Base-by-base conservation (phyloP, 345 rosid species). In the Gossypium raimondii region DNA sequence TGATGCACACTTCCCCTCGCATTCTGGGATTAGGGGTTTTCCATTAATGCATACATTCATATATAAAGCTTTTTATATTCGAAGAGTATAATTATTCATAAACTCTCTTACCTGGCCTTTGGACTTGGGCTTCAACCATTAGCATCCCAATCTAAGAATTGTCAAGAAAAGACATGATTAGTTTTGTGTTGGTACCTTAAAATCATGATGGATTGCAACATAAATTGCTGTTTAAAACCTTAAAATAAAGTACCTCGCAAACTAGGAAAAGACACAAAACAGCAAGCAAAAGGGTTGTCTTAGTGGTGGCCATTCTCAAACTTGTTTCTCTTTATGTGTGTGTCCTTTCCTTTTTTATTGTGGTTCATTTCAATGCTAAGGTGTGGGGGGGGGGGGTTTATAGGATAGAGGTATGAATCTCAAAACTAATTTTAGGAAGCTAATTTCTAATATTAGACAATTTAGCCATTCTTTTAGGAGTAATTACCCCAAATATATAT, bases 51-150 rank as follows among this genome's bases (percentile, higher is more conserved):
- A 57, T 29, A 17, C 16, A 17, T 71, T 9, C 27, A 38, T 55
- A 7, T 55, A 18, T n/a, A 2, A n/a, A n/a, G 9, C 18, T 55
- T 34, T 34, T 34, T 4, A 34, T 34, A 12, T 47, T 47, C 3
- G 3, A 47, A 47, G 3, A 2, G 51, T 11, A 10, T 4, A 12
- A 58, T 20, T 58, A 24, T 11, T 3, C 17, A 58, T 0, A 58
- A 58, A 58, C 16, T 56, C 11, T 50, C 5, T 64, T 51, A 74
- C 77, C 71, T 29, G 43, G 4, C 12, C 47, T 64, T 74, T 64
- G 50, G 4, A 70, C 77, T 22, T 74, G 34, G 2, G 77, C 77
- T 13, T 64, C 77, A 64, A 64, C 77, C 77, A 51, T 74, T 51
- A 48, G 50, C 61, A 64, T 64, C 27, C 77, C 71, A 18, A 74